Evolutionary conservation across 805 yeast genomes (phyloP), one percentile per base, ranked within the genome.

Genomic region (Starmerella apicola): DNA sequence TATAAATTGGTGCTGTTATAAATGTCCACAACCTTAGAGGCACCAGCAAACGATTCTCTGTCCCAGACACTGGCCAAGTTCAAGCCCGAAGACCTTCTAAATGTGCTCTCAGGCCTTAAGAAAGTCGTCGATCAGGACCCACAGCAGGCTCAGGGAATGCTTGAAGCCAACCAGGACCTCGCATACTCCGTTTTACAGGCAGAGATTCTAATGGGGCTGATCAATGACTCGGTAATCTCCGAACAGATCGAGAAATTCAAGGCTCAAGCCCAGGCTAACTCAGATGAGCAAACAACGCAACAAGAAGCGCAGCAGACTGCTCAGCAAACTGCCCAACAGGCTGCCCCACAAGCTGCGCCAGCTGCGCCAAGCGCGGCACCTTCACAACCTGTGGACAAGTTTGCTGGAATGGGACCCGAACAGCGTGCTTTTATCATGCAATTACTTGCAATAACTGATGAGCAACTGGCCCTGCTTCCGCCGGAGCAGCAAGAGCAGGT

Each of bases 161-260:
- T 84, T 19, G 67, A 68, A 20, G 74, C 72, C 44, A 74, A 76
- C 51, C 88, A 91, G 0, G 94, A 82, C 52, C 63, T 85, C 38
- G 62, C 80, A 2, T 82, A 76, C 54, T 84, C 91, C 0, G 61
- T 84, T 24, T 81, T 84, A 1, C 94, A 85, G 54, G 66, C 78
- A 1, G 59, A 81, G 39, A 56, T 76, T 45, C 57, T 57, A 44
- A 60, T 60, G 52, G 66, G 61, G 20, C 53, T 55, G 29, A 60
- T 55, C 13, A 58, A 53, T 31, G 60, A 56, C 25, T 44, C 44
- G 8, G 52, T 51, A 3, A 48, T 53, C 7, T 32, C 42, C 18
- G 44, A 53, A n/a, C 51, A 49, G 1, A 46, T 53, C 32, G 15
- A 41, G 30, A 36, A 31, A 13, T 18, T 25, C 12, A 24, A 32